Evolutionary conservation across 2,329 filamentous ascomycete species (phyloP), one percentile per base, ranked within the genome.

Genomic region (Microsporum ferrugineum): DNA sequence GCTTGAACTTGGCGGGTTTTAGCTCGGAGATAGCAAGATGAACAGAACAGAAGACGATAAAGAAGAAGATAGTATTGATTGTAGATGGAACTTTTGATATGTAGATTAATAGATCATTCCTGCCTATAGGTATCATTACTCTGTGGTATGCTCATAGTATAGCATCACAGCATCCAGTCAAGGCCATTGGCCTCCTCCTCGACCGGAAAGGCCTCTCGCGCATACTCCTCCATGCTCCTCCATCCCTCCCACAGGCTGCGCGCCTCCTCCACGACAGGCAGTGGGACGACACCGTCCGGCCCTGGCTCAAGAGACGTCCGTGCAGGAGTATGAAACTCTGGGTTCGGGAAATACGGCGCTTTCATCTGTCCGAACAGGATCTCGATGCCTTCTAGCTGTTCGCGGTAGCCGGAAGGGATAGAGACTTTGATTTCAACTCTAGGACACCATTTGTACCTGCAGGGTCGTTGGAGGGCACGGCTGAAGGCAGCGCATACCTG

Each of bases 161-260:
- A 17, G 17, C 23, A 45, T 61, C 47, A 76, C 59, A 76, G 65
- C 92, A 96, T 97, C 94, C 94, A 99, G 14, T 88, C 89, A 70
- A 94, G 77, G 3, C 92, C 92, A 71, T 97, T 97, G 36, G 91
- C 90, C 67, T 91, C 88, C 76, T 99, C 94, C 73, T 99, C 94
- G 10, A 96, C 82, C 0, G 90, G 89, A 69, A 97, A 97, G 33
- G 95, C 91, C 72, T 97, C 94, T 57, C 88, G 82, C 1, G 92
- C 92, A 72, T 97, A 99, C 74, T 97, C 94, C 71, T 96, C 91
- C 67, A 97, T 82, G 34, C 89, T 88, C 60, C 94, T 82, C 66
- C 90, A 90, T 2, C 91, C 94, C 71, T 95, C 89, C 94, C 94
- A 97, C 29, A 99, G 77, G 67, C 87, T 82, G 64, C 92, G 78